Evolutionary conservation across 2,329 filamentous ascomycete species (phyloP).

Genomic region (Exophiala mesophila): DNA sequence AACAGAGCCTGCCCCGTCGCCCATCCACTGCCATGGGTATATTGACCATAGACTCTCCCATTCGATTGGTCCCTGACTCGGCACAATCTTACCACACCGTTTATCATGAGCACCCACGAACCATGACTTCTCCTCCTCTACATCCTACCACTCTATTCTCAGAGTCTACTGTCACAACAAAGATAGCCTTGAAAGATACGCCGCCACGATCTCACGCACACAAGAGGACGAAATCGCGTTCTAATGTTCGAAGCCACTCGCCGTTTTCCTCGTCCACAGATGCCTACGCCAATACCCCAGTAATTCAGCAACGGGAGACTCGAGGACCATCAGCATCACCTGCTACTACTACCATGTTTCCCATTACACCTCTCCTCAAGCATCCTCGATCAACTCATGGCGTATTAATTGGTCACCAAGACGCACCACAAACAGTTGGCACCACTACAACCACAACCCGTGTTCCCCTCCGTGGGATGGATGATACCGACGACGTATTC

Average conservation of each 20-base stretch:
- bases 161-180: slow-evolving; percentile 14
- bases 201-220: slow-evolving; percentile 13
- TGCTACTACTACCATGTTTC: slow-evolving; percentile 22
- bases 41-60: slow-evolving; percentile 19
- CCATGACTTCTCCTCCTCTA: background rate
- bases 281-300: slow-evolving; percentile 4
- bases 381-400: slow-evolving; percentile 18
- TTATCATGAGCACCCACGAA: slow-evolving; percentile 3
- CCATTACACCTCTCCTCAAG: slow-evolving; percentile 23
- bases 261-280: slow-evolving; percentile 15
- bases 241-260: slow-evolving; percentile 19
- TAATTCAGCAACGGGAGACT: background rate
- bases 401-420: slow-evolving; percentile 8
- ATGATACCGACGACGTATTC: slow-evolving; percentile 16
- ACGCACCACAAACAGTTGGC: slow-evolving; percentile 6
- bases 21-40: slow-evolving; percentile 27
- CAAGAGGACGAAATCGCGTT: slow-evolving; percentile 20
- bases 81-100: slow-evolving; percentile 13
- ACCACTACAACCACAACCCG: slow-evolving; percentile 23
- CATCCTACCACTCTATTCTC: slow-evolving; percentile 5
- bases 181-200: slow-evolving; percentile 20
- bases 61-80: slow-evolving; percentile 25
- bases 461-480: slow-evolving; percentile 21
- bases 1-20: slow-evolving; percentile 20
- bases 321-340: slow-evolving; percentile 22